Evolutionary conservation across 2,329 filamentous ascomycete species (phyloP).

Genomic region (Cyclaneusma minus): DNA sequence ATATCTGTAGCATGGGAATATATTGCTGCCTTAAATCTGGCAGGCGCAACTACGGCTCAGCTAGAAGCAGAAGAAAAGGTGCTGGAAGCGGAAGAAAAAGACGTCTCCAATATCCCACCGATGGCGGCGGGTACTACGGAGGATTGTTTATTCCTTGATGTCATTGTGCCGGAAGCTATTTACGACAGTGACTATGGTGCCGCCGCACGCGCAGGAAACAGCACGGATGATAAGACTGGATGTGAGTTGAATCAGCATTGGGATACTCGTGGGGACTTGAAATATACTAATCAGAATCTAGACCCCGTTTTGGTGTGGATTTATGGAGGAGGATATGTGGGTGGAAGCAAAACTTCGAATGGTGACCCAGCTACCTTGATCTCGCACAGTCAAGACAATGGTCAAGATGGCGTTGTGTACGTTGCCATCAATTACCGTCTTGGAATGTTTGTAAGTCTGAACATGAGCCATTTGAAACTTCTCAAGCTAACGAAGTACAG

Average conservation of each 20-base stretch:
- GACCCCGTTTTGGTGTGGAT: slow-evolving; percentile 33
- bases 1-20: slow-evolving; percentile 7
- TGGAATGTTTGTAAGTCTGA: slow-evolving; percentile 18
- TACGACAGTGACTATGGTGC: too few species aligned
- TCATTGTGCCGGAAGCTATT: slow-evolving; percentile 20
- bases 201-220: too few species aligned
- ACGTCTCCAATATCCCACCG: slow-evolving; percentile 4
- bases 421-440: slow-evolving; percentile 21
- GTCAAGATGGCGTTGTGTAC: slow-evolving; percentile 22
- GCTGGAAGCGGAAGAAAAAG: too few species aligned
- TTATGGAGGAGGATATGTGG: slow-evolving; percentile 31
- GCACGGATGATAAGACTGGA: too few species aligned
- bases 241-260: too few species aligned
- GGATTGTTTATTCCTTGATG: slow-evolving; percentile 29
- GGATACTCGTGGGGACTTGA: too few species aligned
- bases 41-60: slow-evolving; percentile 3
- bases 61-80: slow-evolving; percentile 1
- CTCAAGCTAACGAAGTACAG: slow-evolving; percentile 21
- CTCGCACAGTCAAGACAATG: slow-evolving; percentile 11
- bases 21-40: slow-evolving; percentile 9
- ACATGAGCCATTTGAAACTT: slow-evolving; percentile 16
- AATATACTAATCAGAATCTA: too few species aligned
- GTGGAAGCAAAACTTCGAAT: slow-evolving; percentile 22
- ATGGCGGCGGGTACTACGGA: slow-evolving; percentile 15
- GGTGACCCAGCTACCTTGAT: slow-evolving; percentile 24